phyloP scores from a whole-genome alignment of 1,139 yeast species.

The Debaryomyces fabryi region DNA sequence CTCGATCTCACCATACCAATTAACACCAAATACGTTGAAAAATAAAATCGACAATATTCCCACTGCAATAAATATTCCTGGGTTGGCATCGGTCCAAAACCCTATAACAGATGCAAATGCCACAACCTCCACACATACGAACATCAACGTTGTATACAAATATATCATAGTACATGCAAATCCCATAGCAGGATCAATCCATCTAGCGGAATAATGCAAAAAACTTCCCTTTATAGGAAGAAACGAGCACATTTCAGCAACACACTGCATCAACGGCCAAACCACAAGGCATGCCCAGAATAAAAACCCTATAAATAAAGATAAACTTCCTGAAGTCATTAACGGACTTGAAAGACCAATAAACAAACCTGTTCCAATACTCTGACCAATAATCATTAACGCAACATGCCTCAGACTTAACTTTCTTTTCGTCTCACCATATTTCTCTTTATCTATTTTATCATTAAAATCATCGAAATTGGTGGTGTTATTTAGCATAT shows the following conservation, averaged over 20 bases:
- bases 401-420: conserved; percentile 49
- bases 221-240: conserved; percentile 44
- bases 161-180: conserved; percentile 42
- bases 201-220: conserved; percentile 40
- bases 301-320: conserved; percentile 39
- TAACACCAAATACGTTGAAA: conserved; percentile 39
- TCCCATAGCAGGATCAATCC: conserved; percentile 45
- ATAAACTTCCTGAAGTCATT: conserved; percentile 38
- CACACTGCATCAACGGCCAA: conserved; percentile 45
- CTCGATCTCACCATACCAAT: conserved; percentile 46
- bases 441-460: conserved; percentile 31
- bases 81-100: conserved; percentile 44
- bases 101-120: conserved; percentile 39
- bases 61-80: conserved; percentile 40
- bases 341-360: conserved; percentile 40
- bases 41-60: conserved; percentile 30
- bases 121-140: conserved; percentile 39
- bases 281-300: conserved; percentile 37
- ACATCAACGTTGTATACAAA: conserved; percentile 40
- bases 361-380: conserved; percentile 53
- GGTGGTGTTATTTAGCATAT: conserved; percentile 18
- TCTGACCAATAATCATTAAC: conserved; percentile 54
- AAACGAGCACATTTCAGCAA: conserved; percentile 45
- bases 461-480: conserved; percentile 37
- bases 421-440: conserved; percentile 41